Base-by-base conservation (phyloP, 2,329 filamentous ascomycete genomes). In the Colletotrichum tropicale region DNA sequence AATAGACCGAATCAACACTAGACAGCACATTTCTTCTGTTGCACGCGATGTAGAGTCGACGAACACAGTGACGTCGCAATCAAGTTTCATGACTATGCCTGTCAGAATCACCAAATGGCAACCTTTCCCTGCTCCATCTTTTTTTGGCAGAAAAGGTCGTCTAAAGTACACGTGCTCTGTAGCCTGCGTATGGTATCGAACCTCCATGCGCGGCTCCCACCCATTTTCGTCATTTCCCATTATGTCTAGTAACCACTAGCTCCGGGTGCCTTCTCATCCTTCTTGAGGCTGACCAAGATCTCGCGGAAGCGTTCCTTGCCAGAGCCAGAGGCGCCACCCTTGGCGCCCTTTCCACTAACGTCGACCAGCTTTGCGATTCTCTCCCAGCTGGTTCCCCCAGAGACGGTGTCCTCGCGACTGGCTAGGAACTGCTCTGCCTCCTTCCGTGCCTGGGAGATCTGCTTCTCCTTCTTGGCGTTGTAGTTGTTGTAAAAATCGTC, bases 401-500 rank as follows among this genome's bases (percentile, higher is more conserved):
- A 95, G 28, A 96, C 95, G 52, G 96, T 98, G 84, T 98, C 96
- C 84, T 99, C 96, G 76, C 96, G 92, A 85, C 89, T 96, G 70
- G 91, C 93, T 62, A 98, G 88, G 86, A 98, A 99, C 83, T 98
- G 93, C 82, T 98, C 96, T 8, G 96, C 97, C 80, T 99, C 97
- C 84, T 94, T 94, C 81, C 94, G 92, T 72, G 96, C 97, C 88
- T 98, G 95, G 26, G 94, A 90, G 79, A 98, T 94, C 75, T 91
- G 92, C 91, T 98, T 98, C 85, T 99, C 97, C 85, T 97, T 96
- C 88, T 98, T 98, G 85, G 94, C 93, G 89, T 98, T 98, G 89
- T 99, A 99, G 87, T 98, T 98, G 83, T 98, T 96, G 89, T 99
- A 99, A 87, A 98, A 99, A 84, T 98, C 97, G 84, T 99, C 97